Evolutionary conservation across 2,329 filamentous ascomycete species (phyloP).

Genomic region (Fusarium sp.): DNA sequence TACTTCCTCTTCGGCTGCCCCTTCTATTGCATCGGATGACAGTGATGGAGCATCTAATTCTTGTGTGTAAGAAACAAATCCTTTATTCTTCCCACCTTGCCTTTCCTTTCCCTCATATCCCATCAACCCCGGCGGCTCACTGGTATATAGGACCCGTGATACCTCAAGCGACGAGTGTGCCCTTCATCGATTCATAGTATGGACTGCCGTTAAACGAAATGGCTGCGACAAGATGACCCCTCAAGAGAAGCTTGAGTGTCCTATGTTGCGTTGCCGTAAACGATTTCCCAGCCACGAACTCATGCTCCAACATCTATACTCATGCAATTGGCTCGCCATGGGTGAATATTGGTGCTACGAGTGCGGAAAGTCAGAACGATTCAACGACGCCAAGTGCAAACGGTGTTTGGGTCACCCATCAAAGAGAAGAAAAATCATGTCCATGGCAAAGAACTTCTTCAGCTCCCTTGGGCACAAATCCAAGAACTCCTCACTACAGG

Average conservation of each 20-base stretch:
- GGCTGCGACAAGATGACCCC: slow-evolving; percentile 63
- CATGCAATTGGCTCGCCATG: slow-evolving; percentile 63
- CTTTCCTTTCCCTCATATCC: slow-evolving; percentile 12
- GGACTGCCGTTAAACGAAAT: slow-evolving; percentile 70
- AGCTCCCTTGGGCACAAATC: slow-evolving; percentile 66
- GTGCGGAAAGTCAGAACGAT: slow-evolving; percentile 66
- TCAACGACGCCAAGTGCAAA: slow-evolving; percentile 67
- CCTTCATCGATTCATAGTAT: slow-evolving; percentile 69
- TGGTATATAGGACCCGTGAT: slow-evolving; percentile 59
- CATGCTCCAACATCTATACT: slow-evolving; percentile 68
- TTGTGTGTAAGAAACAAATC: slow-evolving; percentile 55
- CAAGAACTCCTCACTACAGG: slow-evolving; percentile 52
- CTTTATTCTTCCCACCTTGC: slow-evolving; percentile 12
- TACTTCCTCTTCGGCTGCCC: slow-evolving; percentile 46
- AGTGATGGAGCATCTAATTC: slow-evolving; percentile 45
- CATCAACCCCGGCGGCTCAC: slow-evolving; percentile 29
- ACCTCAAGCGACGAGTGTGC: slow-evolving; percentile 66
- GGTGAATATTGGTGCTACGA: slow-evolving; percentile 72
- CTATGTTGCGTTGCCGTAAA: slow-evolving; percentile 66
- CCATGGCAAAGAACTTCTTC: slow-evolving; percentile 69
- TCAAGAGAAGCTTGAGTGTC: slow-evolving; percentile 66
- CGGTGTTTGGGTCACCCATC: slow-evolving; percentile 66
- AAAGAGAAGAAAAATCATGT: slow-evolving; percentile 66
- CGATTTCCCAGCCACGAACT: slow-evolving; percentile 66
- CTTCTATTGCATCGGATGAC: slow-evolving; percentile 47